These are phyloP conservation scores for Aureobasidium namibiae DNA, from an alignment of 2,329 filamentous ascomycete genomes.

Conservation along the genomic window DNA sequence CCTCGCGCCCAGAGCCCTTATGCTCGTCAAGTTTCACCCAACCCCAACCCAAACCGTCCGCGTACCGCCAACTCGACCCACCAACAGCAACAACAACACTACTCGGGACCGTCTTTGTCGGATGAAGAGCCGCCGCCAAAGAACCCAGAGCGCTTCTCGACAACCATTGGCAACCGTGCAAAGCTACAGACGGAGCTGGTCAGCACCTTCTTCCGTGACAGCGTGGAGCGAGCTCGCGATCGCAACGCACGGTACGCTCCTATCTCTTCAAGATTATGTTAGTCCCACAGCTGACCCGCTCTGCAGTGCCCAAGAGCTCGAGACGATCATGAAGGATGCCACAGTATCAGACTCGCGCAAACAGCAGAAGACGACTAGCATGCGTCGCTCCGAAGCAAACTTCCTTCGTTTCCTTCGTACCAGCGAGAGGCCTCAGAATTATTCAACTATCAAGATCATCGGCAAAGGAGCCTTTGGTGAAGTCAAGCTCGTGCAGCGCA, in stretches of 20 bases:
- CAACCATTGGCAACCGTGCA: constrained; percentile 69
- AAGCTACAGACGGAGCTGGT: constrained; percentile 59
- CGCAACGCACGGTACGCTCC: constrained; percentile 34
- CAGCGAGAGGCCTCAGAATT: constrained; percentile 88
- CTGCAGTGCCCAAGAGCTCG: constrained; percentile 78
- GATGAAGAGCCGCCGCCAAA: constrained; percentile 66
- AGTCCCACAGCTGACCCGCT: constrained; percentile 18
- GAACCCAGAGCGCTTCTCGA: constrained; percentile 78
- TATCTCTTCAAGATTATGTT: background rate
- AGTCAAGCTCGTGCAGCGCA: constrained; percentile 94
- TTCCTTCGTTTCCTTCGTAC: constrained; percentile 92
- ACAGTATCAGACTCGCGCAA: constrained; percentile 67
- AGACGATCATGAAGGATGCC: constrained; percentile 72
- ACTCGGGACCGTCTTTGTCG: constrained; percentile 39
- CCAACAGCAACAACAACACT: constrained; percentile 46
- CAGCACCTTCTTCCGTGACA: constrained; percentile 91
- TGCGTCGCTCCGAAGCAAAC: constrained; percentile 80
- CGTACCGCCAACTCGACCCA: constrained; percentile 54
- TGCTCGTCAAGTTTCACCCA: constrained; percentile 58
- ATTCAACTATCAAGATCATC: constrained; percentile 94
- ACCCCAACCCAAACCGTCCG: constrained; percentile 61
- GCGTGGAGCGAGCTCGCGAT: constrained; percentile 89
- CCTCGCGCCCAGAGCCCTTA: constrained; percentile 62
- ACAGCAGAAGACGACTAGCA: constrained; percentile 74
- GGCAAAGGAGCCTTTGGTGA: constrained; percentile 98